Conservation (phyloP, 208 protist genomes). For the Kentomonas sorsogonicus region DNA sequence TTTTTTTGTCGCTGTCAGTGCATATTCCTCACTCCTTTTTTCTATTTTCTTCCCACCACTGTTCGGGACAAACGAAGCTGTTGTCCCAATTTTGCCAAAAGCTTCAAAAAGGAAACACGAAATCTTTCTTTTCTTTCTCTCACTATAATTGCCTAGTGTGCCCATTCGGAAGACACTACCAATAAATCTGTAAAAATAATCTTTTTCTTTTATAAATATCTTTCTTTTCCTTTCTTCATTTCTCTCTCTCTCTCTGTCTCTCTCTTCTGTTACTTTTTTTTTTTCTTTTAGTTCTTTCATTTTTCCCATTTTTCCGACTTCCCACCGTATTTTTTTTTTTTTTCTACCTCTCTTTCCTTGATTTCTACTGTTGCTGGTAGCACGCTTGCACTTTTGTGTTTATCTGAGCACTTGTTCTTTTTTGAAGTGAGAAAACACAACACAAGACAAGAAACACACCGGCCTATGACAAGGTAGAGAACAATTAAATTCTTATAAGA, state of each 20-base stretch:
- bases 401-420: neutral
- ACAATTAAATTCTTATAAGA: neutral
- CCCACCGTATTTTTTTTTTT: constrained; percentile 13
- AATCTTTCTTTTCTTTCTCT: too few relatives aligned
- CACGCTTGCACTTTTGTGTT: neutral
- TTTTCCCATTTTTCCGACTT: constrained; percentile 8
- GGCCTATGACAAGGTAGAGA: neutral
- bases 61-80: too few relatives aligned
- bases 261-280: neutral
- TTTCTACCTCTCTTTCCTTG: constrained; percentile 10
- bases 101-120: too few relatives aligned
- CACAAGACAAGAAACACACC: neutral
- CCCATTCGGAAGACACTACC: neutral
- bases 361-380: constrained; percentile 11
- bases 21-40: too few relatives aligned
- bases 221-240: constrained; percentile 7
- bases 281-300: constrained; percentile 3
- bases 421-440: neutral
- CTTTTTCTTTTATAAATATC: constrained; percentile 6
- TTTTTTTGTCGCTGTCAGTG: constrained; percentile 14
- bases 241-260: neutral
- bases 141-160: neutral
- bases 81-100: too few relatives aligned
- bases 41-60: too few relatives aligned
- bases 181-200: neutral